Evolutionary conservation across 257 asterid genomes (phyloP).

Genomic region (Jacaranda mimosifolia): DNA sequence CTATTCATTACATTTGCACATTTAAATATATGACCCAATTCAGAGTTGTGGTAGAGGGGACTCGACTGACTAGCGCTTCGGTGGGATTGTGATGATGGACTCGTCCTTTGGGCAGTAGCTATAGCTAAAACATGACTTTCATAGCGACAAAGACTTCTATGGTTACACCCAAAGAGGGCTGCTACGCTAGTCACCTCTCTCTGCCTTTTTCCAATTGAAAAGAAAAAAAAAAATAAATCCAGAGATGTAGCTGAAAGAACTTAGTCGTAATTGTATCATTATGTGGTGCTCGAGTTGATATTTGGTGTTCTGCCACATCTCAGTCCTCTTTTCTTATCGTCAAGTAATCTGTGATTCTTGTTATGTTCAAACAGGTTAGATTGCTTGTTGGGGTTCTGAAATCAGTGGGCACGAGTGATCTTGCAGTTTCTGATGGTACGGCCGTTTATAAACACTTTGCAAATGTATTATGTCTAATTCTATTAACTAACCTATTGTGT

Average conservation of each 20-base stretch:
- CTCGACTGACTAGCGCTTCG: no score
- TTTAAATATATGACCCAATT: background rate
- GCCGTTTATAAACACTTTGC: constrained; percentile 8
- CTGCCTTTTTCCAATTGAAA: no score
- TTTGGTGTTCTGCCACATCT: background rate
- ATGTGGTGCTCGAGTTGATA: background rate
- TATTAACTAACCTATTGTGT: background rate
- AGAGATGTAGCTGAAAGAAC: background rate
- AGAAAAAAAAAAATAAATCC: no score
- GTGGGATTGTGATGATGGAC: no score
- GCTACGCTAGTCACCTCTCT: no score
- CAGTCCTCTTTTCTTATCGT: background rate
- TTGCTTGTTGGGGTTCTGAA: constrained; percentile 90
- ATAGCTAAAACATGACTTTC: no score
- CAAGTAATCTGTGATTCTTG: background rate
- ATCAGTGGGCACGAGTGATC: constrained; percentile 77
- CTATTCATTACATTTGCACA: background rate
- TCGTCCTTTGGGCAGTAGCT: no score
- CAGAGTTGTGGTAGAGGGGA: no score
- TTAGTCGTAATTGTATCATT: background rate
- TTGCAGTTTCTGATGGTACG: constrained; percentile 80
- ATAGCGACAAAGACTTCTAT: no score
- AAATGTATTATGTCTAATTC: background rate
- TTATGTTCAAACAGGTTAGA: constrained; percentile 66
- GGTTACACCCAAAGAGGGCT: no score